Conservation (phyloP, 1,284 basidiomycete species). For the Tilletiaria anomala region DNA sequence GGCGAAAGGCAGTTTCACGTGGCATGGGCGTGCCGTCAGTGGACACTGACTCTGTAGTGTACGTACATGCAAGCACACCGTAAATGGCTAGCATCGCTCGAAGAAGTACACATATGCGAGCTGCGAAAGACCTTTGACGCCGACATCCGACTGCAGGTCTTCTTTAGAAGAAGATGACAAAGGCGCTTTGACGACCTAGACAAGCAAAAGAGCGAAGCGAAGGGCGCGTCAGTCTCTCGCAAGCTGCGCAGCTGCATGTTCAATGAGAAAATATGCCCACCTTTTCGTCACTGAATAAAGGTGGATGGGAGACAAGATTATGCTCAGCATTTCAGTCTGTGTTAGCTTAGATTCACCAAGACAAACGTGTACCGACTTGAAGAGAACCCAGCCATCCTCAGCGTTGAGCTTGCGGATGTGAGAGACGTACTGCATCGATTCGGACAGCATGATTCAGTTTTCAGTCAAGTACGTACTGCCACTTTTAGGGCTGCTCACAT, state of each 20-base stretch:
- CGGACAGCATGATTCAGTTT: background rate
- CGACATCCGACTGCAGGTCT: slow-evolving; percentile 8
- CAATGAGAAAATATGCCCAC: too few species aligned
- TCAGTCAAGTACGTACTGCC: too few species aligned
- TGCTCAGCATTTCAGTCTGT: background rate
- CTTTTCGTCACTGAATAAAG: slow-evolving; percentile 10
- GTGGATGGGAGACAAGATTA: background rate
- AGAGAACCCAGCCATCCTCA: slow-evolving; percentile 22
- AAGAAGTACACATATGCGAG: slow-evolving; percentile 30
- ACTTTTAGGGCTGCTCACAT: slow-evolving; percentile 2
- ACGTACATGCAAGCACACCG: too few species aligned
- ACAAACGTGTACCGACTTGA: slow-evolving; percentile 7
- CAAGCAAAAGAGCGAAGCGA: slow-evolving; percentile 3
- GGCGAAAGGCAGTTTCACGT: too few species aligned
- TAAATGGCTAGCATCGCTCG: too few species aligned
- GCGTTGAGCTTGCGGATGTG: slow-evolving; percentile 49
- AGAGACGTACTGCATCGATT: slow-evolving; percentile 63
- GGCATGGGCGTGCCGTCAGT: too few species aligned
- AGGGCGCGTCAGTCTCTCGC: background rate
- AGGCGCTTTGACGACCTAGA: slow-evolving; percentile 19
- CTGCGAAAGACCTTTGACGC: slow-evolving; percentile 11
- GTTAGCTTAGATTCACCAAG: background rate
- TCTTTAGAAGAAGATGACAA: slow-evolving; percentile 5
- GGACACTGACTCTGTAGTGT: too few species aligned
- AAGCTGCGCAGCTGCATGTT: too few species aligned